Evolutionary conservation across 163 green algal species (phyloP), one percentile per base, ranked within the genome.

Genomic region (Chlamydomonas reinhardtii): DNA sequence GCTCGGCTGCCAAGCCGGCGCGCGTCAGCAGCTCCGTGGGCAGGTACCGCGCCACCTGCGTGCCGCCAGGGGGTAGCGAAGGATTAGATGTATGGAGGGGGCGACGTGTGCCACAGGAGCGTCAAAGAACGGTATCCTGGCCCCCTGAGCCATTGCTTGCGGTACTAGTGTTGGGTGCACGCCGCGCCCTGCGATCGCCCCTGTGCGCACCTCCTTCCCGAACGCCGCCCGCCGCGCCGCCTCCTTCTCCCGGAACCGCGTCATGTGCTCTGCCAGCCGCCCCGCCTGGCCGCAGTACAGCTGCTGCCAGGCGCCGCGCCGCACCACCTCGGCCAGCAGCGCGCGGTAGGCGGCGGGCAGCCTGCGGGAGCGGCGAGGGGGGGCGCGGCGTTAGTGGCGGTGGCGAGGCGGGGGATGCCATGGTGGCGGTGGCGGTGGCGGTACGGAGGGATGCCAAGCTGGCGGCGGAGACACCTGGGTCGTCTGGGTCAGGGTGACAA

Each of bases 311-410:
- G 76, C 93, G 20, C 73, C 88, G 29, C 97, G 91, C 34, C 97
- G 91, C 77, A 96, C 92, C 64, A 94, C 96, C 91, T 99, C 97
- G 4, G 95, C 93, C 25, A 99, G 90, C 80, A 93, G 94, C 48
- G 95, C 93, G 29, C 93, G 90, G 92, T 99, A 99, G 22, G 94
- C 95, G 9, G 89, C 91, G 4, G 95, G 92, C 64, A 98, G 78
- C 32, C 91, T 91, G 68, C 82, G 74, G 6, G 8, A 25, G 31
- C 12, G 24, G 22, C 22, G 19, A 39, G 74, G 35, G 34, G n/a
- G 20, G 4, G 39, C 39, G 39, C 8, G 39, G n/a, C n/a, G 66
- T 22, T 35, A 3, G 34, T 24, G 69, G 8, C 11, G 3, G 34
- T 24, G n/a, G n/a, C n/a, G 69, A 17, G 34, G 8, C 32, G 69